phyloP scores from a whole-genome alignment of 495 filamentous ascomycete species.

The Penicillium cosmopolitanum region DNA sequence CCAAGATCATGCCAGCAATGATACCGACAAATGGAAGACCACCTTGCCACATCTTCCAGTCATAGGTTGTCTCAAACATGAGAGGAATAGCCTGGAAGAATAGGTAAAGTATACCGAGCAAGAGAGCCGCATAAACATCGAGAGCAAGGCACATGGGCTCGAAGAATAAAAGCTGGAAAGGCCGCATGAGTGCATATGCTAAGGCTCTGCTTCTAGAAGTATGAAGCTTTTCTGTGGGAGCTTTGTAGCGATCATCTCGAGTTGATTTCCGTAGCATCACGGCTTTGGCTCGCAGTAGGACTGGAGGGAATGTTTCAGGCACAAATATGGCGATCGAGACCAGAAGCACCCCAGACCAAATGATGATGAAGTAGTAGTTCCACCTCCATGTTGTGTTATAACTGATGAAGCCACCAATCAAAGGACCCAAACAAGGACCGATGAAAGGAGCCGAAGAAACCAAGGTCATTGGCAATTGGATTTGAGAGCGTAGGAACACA shows the following conservation, averaged over 20 bases:
- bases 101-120: constrained; percentile 74
- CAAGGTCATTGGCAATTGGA: constrained; percentile 4
- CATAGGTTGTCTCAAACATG: constrained; percentile 66
- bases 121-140: constrained; percentile 67
- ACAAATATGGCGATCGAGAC: constrained; percentile 63
- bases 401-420: constrained; percentile 68
- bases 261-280: constrained; percentile 61
- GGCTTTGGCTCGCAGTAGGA: constrained; percentile 67
- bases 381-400: constrained; percentile 62
- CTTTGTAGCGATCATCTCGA: constrained; percentile 40
- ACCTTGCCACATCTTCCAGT: constrained; percentile 67
- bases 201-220: constrained; percentile 46
- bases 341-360: constrained; percentile 58
- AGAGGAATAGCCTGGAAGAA: constrained; percentile 82
- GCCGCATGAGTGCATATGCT: constrained; percentile 60
- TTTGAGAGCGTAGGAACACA: constrained; percentile 54
- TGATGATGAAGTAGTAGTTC: constrained; percentile 71
- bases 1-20: constrained; percentile 66
- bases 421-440: constrained; percentile 45
- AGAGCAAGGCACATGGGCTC: constrained; percentile 74
- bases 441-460: constrained; percentile 1
- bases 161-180: constrained; percentile 70
- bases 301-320: constrained; percentile 73
- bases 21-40: constrained; percentile 57
- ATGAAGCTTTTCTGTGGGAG: not conserved